Conservation (phyloP, 2,329 filamentous ascomycete species). For the Fusarium albidum region DNA sequence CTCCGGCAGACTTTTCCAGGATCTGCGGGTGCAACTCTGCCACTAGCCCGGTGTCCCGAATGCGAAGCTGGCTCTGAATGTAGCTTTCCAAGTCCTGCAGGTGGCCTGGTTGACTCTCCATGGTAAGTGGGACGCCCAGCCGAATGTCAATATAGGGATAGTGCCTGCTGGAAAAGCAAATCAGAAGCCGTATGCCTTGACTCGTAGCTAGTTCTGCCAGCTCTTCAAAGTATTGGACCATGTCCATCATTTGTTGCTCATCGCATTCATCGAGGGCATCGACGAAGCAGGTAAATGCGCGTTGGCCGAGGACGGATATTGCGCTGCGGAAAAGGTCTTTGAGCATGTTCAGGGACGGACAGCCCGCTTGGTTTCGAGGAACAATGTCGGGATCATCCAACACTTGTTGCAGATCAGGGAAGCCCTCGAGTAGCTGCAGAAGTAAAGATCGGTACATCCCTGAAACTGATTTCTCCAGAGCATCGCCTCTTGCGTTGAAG, state of each 20-base stretch:
- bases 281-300: slow-evolving; percentile 31
- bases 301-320: fast-evolving
- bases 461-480: slow-evolving; percentile 52
- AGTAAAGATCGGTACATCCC: slow-evolving; percentile 63
- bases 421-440: slow-evolving; percentile 51
- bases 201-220: slow-evolving; percentile 42
- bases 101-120: slow-evolving; percentile 42
- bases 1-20: slow-evolving; percentile 46
- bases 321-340: not conserved
- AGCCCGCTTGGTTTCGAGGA: fast-evolving
- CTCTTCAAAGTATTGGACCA: slow-evolving; percentile 52
- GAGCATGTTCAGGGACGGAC: not conserved
- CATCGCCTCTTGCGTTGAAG: slow-evolving; percentile 57
- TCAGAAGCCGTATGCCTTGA: slow-evolving; percentile 28
- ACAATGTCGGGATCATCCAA: slow-evolving; percentile 33
- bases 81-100: slow-evolving; percentile 37
- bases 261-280: slow-evolving; percentile 61
- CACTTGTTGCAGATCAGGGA: slow-evolving; percentile 44
- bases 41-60: not conserved
- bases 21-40: slow-evolving; percentile 34
- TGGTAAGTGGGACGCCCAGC: slow-evolving; percentile 33
- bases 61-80: slow-evolving; percentile 12
- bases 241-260: slow-evolving; percentile 49
- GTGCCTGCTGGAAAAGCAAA: slow-evolving; percentile 58
- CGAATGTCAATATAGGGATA: slow-evolving; percentile 52